A percentile compares a stretch with the other conserved stretches of the same genome.
phyloP scores from a whole-genome alignment of 2,329 filamentous ascomycete genomes.

The Sporothrix inflata region DNA sequence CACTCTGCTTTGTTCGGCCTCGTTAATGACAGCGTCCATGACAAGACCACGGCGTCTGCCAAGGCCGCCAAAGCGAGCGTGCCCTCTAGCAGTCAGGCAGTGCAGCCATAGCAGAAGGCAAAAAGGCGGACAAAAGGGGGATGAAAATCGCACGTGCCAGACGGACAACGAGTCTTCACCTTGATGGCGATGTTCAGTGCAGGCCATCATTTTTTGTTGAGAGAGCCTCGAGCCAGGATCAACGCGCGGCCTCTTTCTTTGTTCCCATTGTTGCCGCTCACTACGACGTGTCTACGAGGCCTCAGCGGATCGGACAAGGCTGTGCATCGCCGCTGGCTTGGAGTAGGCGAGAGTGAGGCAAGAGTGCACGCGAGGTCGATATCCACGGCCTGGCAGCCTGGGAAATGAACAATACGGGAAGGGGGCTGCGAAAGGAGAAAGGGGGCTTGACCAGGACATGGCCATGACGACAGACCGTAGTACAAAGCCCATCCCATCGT shows the following conservation, averaged over 20 bases:
- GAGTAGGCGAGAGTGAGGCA: not conserved
- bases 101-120: constrained; percentile 18
- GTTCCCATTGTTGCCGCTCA: not conserved
- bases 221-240: not conserved
- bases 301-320: constrained; percentile 13
- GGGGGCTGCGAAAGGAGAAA: not conserved
- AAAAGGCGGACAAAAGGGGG: not conserved
- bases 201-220: not conserved
- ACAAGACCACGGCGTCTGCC: constrained; percentile 9
- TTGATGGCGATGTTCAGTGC: not conserved
- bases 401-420: not conserved
- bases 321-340: not conserved
- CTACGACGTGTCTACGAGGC: not conserved
- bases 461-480: not conserved
- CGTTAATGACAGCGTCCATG: not conserved
- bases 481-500: not conserved
- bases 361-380: not conserved
- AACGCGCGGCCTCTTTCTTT: constrained; percentile 21
- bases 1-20: not conserved
- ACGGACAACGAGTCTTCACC: not conserved
- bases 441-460: constrained; percentile 3
- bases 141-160: not conserved
- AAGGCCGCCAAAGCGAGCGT: not conserved
- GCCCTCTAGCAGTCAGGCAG: not conserved
- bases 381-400: not conserved